Evolutionary conservation across 805 yeast species (phyloP).

Genomic region (Myxozyma geophila): DNA sequence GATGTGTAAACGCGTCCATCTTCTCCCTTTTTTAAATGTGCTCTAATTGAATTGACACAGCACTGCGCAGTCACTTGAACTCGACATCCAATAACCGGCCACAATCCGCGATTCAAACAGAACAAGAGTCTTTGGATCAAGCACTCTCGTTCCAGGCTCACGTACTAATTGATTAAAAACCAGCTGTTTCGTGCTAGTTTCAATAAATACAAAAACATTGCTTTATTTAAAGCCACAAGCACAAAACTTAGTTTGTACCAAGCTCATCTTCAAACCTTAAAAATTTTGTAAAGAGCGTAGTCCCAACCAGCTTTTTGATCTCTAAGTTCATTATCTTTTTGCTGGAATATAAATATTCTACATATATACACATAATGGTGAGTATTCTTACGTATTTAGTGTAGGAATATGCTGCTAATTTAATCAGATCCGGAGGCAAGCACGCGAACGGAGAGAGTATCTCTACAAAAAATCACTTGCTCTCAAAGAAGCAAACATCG

Average conservation of each 20-base stretch:
- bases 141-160: neutral
- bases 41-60: too few relatives aligned
- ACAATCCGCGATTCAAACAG: neutral
- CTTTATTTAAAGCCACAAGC: neutral
- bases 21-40: neutral
- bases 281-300: neutral
- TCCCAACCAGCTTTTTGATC: too few relatives aligned
- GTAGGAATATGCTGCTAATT: neutral
- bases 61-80: too few relatives aligned
- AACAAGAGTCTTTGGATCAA: neutral
- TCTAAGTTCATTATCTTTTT: too few relatives aligned
- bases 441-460: conserved; percentile 94
- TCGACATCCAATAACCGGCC: neutral
- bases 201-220: neutral
- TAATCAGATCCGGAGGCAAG: conserved; percentile 68
- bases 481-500: conserved; percentile 83
- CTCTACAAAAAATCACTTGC: conserved; percentile 86
- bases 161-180: neutral
- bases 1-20: conserved; percentile 33
- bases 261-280: conserved; percentile 4
- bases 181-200: neutral
- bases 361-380: neutral
- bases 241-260: neutral
- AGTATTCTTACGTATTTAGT: neutral
- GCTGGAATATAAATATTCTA: neutral